Conservation (phyloP, 805 yeast genomes). For the Wickerhamomyces silvicola region DNA sequence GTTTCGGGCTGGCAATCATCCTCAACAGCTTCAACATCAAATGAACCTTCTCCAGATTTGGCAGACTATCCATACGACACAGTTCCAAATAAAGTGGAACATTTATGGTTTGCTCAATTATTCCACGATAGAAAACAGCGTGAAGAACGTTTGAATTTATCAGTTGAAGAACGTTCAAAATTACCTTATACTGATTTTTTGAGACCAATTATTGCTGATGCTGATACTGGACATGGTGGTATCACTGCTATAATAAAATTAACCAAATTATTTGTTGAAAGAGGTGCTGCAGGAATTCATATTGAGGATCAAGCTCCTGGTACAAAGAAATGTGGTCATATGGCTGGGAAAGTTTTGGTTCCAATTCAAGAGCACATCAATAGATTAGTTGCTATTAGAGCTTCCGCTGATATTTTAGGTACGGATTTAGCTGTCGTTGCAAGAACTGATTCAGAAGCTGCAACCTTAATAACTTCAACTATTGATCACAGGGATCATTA, state of each 20-base stretch:
- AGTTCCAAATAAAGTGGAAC: slow-evolving; percentile 97
- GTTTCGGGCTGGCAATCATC: slow-evolving; percentile 99
- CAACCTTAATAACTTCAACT: slow-evolving; percentile 88
- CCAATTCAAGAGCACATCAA: slow-evolving; percentile 97
- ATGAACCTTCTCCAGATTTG: slow-evolving; percentile 96
- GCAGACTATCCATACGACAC: slow-evolving; percentile 99
- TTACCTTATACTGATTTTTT: slow-evolving; percentile 76
- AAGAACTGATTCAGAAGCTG: slow-evolving; percentile 97
- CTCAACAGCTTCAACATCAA: slow-evolving; percentile 93
- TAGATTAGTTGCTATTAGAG: slow-evolving; percentile 88
- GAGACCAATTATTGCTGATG: slow-evolving; percentile 95
- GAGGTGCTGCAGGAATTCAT: slow-evolving; percentile 98
- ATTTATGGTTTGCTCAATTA: slow-evolving; percentile 90
- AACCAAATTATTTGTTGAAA: slow-evolving; percentile 92
- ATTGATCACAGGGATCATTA: slow-evolving; percentile 93
- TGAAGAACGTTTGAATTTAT: slow-evolving; percentile 48
- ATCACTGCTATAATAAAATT: slow-evolving; percentile 92
- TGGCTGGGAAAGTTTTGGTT: slow-evolving; percentile 97
- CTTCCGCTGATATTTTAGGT: slow-evolving; percentile 90
- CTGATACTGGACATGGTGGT: slow-evolving; percentile 99
- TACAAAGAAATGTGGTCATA: slow-evolving; percentile 97
- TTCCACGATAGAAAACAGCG: slow-evolving; percentile 97
- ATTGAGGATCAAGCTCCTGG: slow-evolving; percentile 99
- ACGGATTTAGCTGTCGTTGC: slow-evolving; percentile 84
- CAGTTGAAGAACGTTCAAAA: slow-evolving; percentile 62